Evolutionary conservation across 768 basidiomycete species (phyloP), one percentile per base, ranked within the genome.

Genomic region (Xanthoconium purpureum): DNA sequence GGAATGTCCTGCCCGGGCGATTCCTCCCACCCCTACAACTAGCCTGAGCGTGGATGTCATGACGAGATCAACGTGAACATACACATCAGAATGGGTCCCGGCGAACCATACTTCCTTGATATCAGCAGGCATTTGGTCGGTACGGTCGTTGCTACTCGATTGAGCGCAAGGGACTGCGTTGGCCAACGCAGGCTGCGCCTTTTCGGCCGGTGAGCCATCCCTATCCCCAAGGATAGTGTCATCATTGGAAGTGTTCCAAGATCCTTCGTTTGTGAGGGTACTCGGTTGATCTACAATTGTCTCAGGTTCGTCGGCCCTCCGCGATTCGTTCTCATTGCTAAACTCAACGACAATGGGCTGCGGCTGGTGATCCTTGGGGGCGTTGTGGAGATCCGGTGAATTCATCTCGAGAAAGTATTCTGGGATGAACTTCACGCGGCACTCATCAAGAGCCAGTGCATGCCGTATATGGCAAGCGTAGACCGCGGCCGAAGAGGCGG

Each of bases 381-480:
- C 6, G 3, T 36, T 18, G 30, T 49, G 35, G n/a, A 49, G 54
- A n/a, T 55, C 47, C 14, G 40, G 54, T 8, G 60, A 52, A 36
- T 65, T 73, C 60, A 62, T 62, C 60, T 74, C 67, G 10, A 63
- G 65, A 45, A 72, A 58, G 49, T 77, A 75, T n/a, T 69, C 54
- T 32, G 78, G 75, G 56, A 84, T 80, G 67, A 85, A 85, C 66
- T 84, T 84, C 50, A 80, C 74, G 2, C 84, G 77, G 6, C 75
- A 78, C 52, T 87, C 85, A 47, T 87, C 84, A n/a, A 89, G 77
- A 3, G 85, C 70, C 11, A 88, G 65, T 0, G 84, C 85, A 46
- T 89, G 87, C 17, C 87, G 77, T 68, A 87, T 84, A 17, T 80
- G 77, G 6, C 75, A 75, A 42, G 85, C 80, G 57, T 80, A 79